Evolutionary conservation across 768 basidiomycete species (phyloP), one percentile per base, ranked within the genome.

Genomic region (Lactarius deliciosus): DNA sequence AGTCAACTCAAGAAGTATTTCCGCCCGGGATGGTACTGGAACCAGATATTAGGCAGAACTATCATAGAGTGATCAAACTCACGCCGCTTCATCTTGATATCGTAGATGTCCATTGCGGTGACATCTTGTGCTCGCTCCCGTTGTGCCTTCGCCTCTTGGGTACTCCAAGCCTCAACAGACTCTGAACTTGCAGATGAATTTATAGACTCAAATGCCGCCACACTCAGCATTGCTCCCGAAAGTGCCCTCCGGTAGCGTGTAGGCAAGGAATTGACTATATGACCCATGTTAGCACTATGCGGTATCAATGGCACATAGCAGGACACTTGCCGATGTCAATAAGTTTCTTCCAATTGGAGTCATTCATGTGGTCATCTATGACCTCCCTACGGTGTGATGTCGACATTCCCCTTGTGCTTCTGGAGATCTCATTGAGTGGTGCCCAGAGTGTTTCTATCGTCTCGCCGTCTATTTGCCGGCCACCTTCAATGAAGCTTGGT

Each of bases 391-490:
- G 34, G 34, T 34, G 34, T 34, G 34, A 34, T 34, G 34, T 34
- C 1, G 34, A 34, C 34, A 34, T 34, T 34, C 34, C 34, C 34
- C 34, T 34, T 34, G 34, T 34, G 34, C 34, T 34, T 34, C 34
- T 34, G 7, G 34, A 34, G 34, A 34, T 34, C 34, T 34, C 34
- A 34, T 34, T 34, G 34, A 34, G 34, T 34, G 34, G 34, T 8
- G 34, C 34, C 34, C 34, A 34, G 34, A 34, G 34, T 34, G 34
- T 64, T 38, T 64, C 63, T 25, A 64, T 57, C 1, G 47, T 58
- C 45, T 64, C 57, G 16, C 63, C 63, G 28, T 64, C 63, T 32
- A 64, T 50, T 43, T 64, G 57, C 22, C 47, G 2, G 25, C 30
- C 57, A 4, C 63, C 63, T 28, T 38, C 28, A 32, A 64, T 50